phyloP scores from a whole-genome alignment of 306 rosid species.

The Nissolia schottii region DNA sequence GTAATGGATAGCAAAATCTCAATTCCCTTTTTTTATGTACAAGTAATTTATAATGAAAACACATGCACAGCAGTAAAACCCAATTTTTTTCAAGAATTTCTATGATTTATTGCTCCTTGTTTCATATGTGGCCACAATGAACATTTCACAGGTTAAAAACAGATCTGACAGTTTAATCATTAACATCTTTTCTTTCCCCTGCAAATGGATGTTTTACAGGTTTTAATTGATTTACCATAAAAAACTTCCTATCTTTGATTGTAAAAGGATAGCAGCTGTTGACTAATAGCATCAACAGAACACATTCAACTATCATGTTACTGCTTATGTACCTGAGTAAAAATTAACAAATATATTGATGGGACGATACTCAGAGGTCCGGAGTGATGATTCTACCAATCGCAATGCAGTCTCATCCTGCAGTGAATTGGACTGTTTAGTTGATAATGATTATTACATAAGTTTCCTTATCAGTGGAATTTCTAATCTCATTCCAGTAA shows the following conservation, averaged over 20 bases:
- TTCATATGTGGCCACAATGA: neutral
- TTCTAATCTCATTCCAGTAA: neutral
- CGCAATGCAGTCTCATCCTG: constrained; percentile 92
- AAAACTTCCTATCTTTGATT: neutral
- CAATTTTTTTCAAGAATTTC: neutral
- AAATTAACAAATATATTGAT: constrained; percentile 73
- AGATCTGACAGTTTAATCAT: neutral
- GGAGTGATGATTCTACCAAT: constrained; percentile 58
- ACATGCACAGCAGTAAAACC: neutral
- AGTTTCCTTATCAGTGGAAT: neutral
- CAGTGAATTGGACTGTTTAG: constrained; percentile 19
- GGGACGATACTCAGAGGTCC: constrained; percentile 78
- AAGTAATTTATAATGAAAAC: neutral
- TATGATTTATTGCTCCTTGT: neutral
- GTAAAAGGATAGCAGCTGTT: neutral
- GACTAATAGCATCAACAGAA: neutral
- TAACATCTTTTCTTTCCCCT: no score
- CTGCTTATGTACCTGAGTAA: constrained; percentile 63
- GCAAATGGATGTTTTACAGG: no score
- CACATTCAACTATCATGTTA: neutral
- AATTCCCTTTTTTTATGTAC: constrained; percentile 7
- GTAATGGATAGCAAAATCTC: neutral
- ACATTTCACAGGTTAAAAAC: neutral
- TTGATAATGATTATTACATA: neutral
- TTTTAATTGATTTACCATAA: neutral